Evolutionary conservation across 805 yeast species (phyloP), one percentile per base, ranked within the genome.

Genomic region (Teunomyces gatunensis): DNA sequence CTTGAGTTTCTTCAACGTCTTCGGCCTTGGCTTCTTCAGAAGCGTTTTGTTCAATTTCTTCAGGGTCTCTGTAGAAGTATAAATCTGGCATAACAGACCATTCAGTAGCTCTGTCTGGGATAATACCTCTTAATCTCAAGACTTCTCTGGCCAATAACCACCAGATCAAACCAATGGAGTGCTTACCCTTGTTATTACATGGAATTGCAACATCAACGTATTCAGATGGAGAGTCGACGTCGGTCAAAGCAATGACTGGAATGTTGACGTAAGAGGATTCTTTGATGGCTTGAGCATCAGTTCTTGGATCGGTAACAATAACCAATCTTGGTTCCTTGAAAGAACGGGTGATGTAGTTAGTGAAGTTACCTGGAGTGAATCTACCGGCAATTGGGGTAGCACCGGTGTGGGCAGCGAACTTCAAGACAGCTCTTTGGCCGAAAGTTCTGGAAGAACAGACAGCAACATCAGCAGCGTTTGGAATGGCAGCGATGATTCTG

Each of bases 1-100:
- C 79, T 67, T 78, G 85, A 69, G 82, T 87, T 64, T 80, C 81
- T 64, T 75, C 80, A 54, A 61, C 64, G 63, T 78, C 82, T 67
- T 79, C 87, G 57, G 68, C 58, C 65, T 72, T 76, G 60, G 71
- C 65, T 66, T 74, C 81, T 60, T 77, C 79, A 56, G 79, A 79
- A 68, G 82, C 83, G 64, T 78, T 83, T 66, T 83, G 81, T 80
- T 89, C 96, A 77, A 87, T 87, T 81, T 94, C 99, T 83, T 92
- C 98, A 73, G 99, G 99, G 83, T 94, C 97, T 86, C 99, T 94
- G 97, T 94, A 94, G 91, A 94, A 94, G 91, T 91, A 94, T 78
- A 94, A 85, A 83, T 94, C 99, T 77, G 98, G 98, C 99, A 94
- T 94, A 74, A 94, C 94, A 65, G 95, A 80, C 99, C 99, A 94